Evolutionary conservation across 139 green algal genomes (phyloP).

Genomic region (Chlorella vulgaris): DNA sequence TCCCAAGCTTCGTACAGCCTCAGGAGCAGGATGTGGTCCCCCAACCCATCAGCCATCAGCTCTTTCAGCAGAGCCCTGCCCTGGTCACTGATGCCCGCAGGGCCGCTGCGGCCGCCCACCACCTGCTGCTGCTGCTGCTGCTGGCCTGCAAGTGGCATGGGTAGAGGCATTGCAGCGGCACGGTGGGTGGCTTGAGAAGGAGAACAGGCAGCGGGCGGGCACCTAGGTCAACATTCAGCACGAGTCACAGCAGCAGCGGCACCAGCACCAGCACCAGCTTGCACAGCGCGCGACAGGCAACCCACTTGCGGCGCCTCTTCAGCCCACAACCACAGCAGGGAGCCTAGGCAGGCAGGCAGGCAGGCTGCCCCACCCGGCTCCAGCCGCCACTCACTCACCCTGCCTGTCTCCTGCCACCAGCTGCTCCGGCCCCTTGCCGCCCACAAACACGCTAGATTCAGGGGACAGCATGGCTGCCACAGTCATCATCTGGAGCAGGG

Average conservation of each 20-base stretch:
- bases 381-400: not conserved
- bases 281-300: not conserved
- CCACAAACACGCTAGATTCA: constrained; percentile 74
- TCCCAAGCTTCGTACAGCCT: constrained; percentile 82
- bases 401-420: constrained; percentile 21
- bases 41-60: constrained; percentile 68
- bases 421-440: constrained; percentile 56
- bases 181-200: too few relatives aligned
- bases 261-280: not conserved
- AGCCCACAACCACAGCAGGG: too few relatives aligned
- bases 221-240: not conserved
- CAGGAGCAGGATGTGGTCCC: constrained; percentile 90
- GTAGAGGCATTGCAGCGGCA: too few relatives aligned
- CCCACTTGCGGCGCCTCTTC: too few relatives aligned
- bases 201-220: not conserved
- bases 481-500: constrained; percentile 22
- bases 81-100: constrained; percentile 3
- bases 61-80: constrained; percentile 39
- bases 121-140: constrained; percentile 6
- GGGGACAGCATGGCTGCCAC: constrained; percentile 85
- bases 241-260: not conserved
- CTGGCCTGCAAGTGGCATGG: not conserved
- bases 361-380: not conserved
- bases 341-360: too few relatives aligned
- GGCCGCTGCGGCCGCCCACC: constrained; percentile 4